Conservation (phyloP, 2,329 filamentous ascomycete species). For the Volutella citrinella region DNA sequence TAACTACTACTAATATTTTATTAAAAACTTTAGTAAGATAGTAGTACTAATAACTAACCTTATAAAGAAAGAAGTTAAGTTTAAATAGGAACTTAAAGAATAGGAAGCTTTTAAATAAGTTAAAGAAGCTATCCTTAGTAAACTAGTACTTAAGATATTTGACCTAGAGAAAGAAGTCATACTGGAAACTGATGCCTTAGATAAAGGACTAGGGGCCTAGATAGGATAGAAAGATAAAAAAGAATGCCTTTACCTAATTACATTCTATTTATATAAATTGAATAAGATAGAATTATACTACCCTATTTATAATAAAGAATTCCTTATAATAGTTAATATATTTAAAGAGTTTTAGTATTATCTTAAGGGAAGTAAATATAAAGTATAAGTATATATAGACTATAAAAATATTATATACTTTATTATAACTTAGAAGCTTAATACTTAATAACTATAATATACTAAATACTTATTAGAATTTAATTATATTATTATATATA, state of each 20-base stretch:
- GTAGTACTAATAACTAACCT: constrained; percentile 7
- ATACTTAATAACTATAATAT: background rate
- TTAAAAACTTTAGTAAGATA: constrained; percentile 12
- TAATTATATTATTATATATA: background rate
- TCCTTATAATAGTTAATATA: background rate
- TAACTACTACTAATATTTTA: constrained; percentile 17
- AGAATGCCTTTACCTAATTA: background rate
- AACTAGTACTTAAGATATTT: background rate
- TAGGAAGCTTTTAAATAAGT: background rate
- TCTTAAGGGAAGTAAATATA: constrained; percentile 9
- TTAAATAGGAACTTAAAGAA: constrained; percentile 15
- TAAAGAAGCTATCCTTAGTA: background rate
- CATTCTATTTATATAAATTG: background rate
- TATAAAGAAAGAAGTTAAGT: background rate
- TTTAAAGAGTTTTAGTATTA: background rate
- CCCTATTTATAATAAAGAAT: constrained; percentile 1
- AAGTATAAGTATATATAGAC: constrained; percentile 1
- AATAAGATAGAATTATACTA: background rate
- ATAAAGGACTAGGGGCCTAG: background rate
- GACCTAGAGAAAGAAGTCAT: background rate
- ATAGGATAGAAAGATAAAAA: constrained; percentile 1
- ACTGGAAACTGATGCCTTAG: background rate
- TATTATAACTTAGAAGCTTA: background rate
- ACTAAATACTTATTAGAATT: background rate
- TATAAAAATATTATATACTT: background rate